These are phyloP conservation scores for Chytriomyces hyalinus DNA, from an alignment of 192 early-diverging fungal species.

Conservation along the genomic window DNA sequence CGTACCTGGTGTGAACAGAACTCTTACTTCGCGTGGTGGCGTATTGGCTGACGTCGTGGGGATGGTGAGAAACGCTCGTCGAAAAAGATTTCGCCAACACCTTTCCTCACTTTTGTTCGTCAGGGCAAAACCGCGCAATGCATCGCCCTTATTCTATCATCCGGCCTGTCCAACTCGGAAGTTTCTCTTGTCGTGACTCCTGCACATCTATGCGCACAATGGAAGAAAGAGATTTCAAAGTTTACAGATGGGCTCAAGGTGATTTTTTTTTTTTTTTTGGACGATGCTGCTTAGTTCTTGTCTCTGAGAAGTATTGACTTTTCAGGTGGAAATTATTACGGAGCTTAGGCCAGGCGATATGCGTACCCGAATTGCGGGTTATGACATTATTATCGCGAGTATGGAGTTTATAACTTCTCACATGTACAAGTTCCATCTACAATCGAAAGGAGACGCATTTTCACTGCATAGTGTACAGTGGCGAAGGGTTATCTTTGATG, in stretches of 20 bases:
- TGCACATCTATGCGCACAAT: constrained; percentile 7
- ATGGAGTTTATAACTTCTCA: constrained; percentile 20
- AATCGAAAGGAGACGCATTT: neutral
- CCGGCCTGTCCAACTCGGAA: neutral
- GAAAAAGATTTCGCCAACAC: neutral
- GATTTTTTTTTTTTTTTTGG: neutral
- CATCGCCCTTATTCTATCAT: constrained; percentile 10
- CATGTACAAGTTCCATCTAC: neutral
- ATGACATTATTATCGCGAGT: constrained; percentile 8
- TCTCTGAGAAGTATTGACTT: no score
- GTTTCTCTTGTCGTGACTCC: constrained; percentile 22
- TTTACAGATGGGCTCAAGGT: constrained; percentile 7
- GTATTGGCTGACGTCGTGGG: constrained; percentile 26
- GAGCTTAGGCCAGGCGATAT: neutral
- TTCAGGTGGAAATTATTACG: neutral
- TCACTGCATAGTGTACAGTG: constrained; percentile 12
- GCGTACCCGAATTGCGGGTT: neutral
- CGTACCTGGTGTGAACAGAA: constrained; percentile 10
- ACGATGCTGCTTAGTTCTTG: no score
- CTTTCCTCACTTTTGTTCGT: neutral
- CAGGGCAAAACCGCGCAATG: constrained; percentile 23
- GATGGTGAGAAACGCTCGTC: neutral
- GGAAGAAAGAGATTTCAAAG: constrained; percentile 17
- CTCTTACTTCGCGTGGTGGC: constrained; percentile 5
- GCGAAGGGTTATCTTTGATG: constrained; percentile 28